phyloP scores from a whole-genome alignment of 768 basidiomycete species.

The Tephrocybe sp. region DNA sequence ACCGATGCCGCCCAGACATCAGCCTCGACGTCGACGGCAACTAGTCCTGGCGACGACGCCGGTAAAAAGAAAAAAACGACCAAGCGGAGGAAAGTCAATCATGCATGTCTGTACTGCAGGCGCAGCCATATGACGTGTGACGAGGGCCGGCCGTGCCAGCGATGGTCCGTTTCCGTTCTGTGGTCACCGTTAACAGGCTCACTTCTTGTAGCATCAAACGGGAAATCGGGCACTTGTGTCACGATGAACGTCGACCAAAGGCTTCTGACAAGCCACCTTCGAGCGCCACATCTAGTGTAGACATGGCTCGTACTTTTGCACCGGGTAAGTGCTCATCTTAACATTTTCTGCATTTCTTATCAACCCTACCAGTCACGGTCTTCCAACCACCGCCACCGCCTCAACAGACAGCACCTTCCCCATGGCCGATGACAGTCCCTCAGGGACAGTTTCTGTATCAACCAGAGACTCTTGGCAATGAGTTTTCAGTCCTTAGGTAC shows the following conservation, averaged over 20 bases:
- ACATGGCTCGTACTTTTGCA: conserved; percentile 42
- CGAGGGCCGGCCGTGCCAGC: conserved; percentile 86
- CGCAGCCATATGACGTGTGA: conserved; percentile 93
- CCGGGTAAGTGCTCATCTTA: conserved; percentile 36
- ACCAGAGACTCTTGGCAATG: conserved; percentile 75
- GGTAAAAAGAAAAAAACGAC: conserved; percentile 40
- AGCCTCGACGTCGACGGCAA: background rate
- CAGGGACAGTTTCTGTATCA: conserved; percentile 64
- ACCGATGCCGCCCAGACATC: conserved; percentile 9
- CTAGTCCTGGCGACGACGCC: conserved; percentile 6
- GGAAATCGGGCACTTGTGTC: conserved; percentile 93
- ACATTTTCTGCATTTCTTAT: background rate
- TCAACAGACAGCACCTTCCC: conserved; percentile 30
- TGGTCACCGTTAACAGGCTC: conserved; percentile 1
- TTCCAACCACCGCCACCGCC: conserved; percentile 33
- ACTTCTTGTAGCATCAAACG: conserved; percentile 75
- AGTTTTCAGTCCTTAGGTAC: conserved; percentile 79
- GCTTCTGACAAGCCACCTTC: conserved; percentile 41
- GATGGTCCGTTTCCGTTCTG: conserved; percentile 67
- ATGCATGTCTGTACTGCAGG: conserved; percentile 92
- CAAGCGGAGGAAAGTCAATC: conserved; percentile 85
- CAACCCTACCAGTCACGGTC: conserved; percentile 31
- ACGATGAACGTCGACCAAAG: conserved; percentile 77
- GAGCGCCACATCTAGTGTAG: conserved; percentile 21
- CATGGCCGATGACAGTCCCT: conserved; percentile 56